These are phyloP conservation scores for Aspergillus indologenus DNA, from an alignment of 495 filamentous ascomycete genomes.

Conservation along the genomic window DNA sequence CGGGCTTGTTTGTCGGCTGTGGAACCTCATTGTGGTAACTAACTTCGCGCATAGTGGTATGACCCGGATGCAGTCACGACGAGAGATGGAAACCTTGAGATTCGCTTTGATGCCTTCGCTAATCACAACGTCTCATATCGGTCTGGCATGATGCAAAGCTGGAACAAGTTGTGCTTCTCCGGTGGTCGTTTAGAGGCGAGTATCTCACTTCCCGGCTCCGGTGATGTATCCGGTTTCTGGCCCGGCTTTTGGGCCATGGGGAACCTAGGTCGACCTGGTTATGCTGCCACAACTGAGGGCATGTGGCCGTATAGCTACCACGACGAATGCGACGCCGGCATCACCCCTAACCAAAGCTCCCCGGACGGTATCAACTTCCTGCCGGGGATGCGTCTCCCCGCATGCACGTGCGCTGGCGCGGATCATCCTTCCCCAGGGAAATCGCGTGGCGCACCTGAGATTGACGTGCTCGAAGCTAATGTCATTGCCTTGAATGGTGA, in stretches of 20 bases:
- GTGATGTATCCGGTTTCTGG: slow-evolving; percentile 71
- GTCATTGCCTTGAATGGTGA: slow-evolving; percentile 51
- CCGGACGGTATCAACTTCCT: slow-evolving; percentile 65
- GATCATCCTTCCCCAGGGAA: slow-evolving; percentile 71
- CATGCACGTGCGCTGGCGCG: slow-evolving; percentile 61
- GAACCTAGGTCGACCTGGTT: slow-evolving; percentile 67
- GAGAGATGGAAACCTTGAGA: slow-evolving; percentile 60
- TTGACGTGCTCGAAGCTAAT: slow-evolving; percentile 72
- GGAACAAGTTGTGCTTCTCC: slow-evolving; percentile 78
- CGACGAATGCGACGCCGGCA: slow-evolving; percentile 68
- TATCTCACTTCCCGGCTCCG: slow-evolving; percentile 68
- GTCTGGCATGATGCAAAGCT: slow-evolving; percentile 79
- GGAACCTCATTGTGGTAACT: too few species aligned
- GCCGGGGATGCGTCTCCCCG: slow-evolving; percentile 72
- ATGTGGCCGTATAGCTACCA: slow-evolving; percentile 78
- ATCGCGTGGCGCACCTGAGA: slow-evolving; percentile 70
- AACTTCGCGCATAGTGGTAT: slow-evolving; percentile 57
- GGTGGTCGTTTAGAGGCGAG: slow-evolving; percentile 75
- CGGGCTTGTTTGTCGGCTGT: neutral
- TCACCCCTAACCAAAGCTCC: slow-evolving; percentile 73
- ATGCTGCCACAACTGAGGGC: slow-evolving; percentile 68
- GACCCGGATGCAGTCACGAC: slow-evolving; percentile 75
- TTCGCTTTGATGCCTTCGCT: slow-evolving; percentile 64
- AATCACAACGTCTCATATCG: slow-evolving; percentile 69
- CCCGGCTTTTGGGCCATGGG: slow-evolving; percentile 82